phyloP scores from a whole-genome alignment of 1,139 yeast genomes.

The Debaryomycetaceae sp. region DNA sequence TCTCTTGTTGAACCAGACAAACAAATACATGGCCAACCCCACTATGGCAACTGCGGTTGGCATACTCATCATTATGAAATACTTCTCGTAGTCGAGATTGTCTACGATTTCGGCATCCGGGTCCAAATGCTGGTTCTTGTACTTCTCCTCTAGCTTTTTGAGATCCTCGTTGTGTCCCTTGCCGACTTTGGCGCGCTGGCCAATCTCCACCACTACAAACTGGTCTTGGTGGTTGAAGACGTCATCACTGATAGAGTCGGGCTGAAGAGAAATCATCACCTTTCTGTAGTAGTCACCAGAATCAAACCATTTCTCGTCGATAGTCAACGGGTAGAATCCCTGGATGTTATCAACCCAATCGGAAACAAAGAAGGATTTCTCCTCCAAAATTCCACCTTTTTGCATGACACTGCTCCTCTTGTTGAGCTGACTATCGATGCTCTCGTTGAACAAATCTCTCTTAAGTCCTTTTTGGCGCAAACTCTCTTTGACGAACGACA shows the following conservation, averaged over 20 bases:
- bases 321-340: conserved; percentile 62
- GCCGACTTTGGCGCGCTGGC: conserved; percentile 55
- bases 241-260: conserved; percentile 60
- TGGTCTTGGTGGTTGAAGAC: conserved; percentile 54
- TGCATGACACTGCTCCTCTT: conserved; percentile 38
- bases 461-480: conserved; percentile 50
- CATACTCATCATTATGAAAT: conserved; percentile 60
- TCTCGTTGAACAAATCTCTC: not conserved
- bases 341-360: conserved; percentile 68
- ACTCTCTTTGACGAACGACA: conserved; percentile 60
- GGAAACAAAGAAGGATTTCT: conserved; percentile 56
- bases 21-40: conserved; percentile 60
- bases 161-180: conserved; percentile 57
- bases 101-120: conserved; percentile 49
- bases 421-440: conserved; percentile 3
- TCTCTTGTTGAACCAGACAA: conserved; percentile 49
- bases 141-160: conserved; percentile 38
- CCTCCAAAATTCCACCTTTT: conserved; percentile 35
- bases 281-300: conserved; percentile 43
- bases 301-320: conserved; percentile 59
- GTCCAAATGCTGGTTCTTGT: conserved; percentile 28
- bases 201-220: conserved; percentile 54
- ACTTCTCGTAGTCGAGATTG: conserved; percentile 60
- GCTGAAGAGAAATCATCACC: conserved; percentile 64
- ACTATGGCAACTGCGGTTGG: conserved; percentile 70